Evolutionary conservation across 352 stramenopile genomes (phyloP), one percentile per base, ranked within the genome.

Genomic region (Pythium rishiriense): DNA sequence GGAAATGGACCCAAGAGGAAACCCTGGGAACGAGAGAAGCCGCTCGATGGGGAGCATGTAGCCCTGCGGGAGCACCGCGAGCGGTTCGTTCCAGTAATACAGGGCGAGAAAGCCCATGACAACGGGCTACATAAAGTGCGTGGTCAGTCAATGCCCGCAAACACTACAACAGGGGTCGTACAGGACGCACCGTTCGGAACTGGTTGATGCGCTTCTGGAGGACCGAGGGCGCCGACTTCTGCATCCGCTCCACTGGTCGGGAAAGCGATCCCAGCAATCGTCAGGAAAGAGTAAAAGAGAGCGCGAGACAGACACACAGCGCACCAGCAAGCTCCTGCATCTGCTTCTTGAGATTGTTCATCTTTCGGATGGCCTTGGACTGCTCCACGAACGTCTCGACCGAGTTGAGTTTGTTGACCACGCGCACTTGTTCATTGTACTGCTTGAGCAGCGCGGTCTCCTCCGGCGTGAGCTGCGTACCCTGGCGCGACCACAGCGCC

Each of bases 321-420:
- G 12, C 58, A 94, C 85, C 78, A 22, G 80, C 83, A 22, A 91
- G 79, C 67, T 90, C 83, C 63, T 93, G 81, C 72, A 93, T 83
- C 69, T 93, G 66, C 68, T 92, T 93, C 73, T 95, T 93, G 55
- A 93, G 57, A 19, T 74, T 63, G 65, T 95, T 95, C 86, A 95
- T 93, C 70, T 87, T 82, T 53, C 86, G 84, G 33, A 86, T 90
- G 24, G 85, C 79, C 70, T 93, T 95, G 58, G 86, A 88, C 65
- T 95, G 86, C 66, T 93, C 86, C 49, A 95, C 86, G 53, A 95
- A 95, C 62, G 83, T 95, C 70, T 95, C 83, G 59, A 95, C 84
- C 62, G 84, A 93, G 72, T 93, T 93, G 56, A 95, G 83, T 56
- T 79, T 76, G 62, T 92, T 91, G 22, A 92, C 85, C 41, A 94